Evolutionary conservation across 2,329 filamentous ascomycete species (phyloP).

Genomic region (Endocalyx cinctus): DNA sequence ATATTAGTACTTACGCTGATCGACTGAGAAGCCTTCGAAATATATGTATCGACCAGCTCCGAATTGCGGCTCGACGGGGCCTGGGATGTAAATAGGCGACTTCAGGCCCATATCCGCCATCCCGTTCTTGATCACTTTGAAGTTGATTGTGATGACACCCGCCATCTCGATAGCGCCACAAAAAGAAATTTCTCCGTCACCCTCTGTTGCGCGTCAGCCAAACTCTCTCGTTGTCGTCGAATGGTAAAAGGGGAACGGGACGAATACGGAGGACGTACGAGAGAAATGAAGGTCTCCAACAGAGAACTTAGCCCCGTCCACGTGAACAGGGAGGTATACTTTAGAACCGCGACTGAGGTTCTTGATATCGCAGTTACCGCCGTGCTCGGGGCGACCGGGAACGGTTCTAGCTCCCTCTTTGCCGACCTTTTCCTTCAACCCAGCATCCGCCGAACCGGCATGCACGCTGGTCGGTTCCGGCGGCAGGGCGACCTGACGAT

Average conservation of each 20-base stretch:
- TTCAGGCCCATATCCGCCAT: constrained; percentile 71
- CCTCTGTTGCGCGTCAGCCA: constrained; percentile 44
- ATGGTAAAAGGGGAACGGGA: not conserved
- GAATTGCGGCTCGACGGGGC: constrained; percentile 84
- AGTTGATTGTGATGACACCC: constrained; percentile 84
- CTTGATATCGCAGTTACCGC: constrained; percentile 90
- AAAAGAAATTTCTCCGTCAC: constrained; percentile 87
- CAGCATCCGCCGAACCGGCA: constrained; percentile 58
- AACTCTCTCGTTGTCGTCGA: too few relatives aligned
- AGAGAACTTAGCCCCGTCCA: constrained; percentile 80
- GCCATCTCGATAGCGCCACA: constrained; percentile 93
- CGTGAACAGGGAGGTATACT: constrained; percentile 83
- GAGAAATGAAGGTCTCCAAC: constrained; percentile 87
- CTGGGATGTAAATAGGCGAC: constrained; percentile 79
- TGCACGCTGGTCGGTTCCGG: constrained; percentile 70
- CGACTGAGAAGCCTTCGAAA: constrained; percentile 87
- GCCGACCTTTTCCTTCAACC: constrained; percentile 62
- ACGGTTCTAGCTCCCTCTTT: constrained; percentile 80
- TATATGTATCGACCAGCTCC: constrained; percentile 77
- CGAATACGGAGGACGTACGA: constrained; percentile 34
- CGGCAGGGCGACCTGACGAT: constrained; percentile 70
- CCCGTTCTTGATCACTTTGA: constrained; percentile 80
- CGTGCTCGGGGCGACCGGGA: constrained; percentile 78
- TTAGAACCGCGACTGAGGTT: constrained; percentile 75
- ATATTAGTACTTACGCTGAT: too few relatives aligned